Conservation (phyloP, 2,329 filamentous ascomycete genomes). For the Fusarium sp. region DNA sequence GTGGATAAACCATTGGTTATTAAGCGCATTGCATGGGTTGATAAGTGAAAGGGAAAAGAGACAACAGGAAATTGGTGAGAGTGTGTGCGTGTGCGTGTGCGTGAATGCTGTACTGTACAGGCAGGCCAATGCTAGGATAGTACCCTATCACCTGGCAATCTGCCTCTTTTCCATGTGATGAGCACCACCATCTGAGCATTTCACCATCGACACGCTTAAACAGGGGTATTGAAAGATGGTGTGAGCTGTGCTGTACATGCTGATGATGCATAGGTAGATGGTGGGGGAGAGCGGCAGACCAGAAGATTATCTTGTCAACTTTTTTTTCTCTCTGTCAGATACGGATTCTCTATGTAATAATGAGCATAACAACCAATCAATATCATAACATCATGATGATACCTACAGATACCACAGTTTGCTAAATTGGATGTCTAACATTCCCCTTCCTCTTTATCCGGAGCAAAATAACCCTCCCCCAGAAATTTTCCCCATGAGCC, state of each 20-base stretch:
- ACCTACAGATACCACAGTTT: neutral
- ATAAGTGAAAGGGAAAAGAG: constrained; percentile 19
- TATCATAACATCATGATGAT: neutral
- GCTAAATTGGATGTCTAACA: neutral
- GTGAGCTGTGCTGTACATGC: neutral
- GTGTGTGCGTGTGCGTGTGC: neutral
- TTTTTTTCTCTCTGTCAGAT: neutral
- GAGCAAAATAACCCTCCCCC: neutral
- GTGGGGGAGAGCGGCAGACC: constrained; percentile 36
- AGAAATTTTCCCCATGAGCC: neutral
- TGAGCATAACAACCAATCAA: neutral
- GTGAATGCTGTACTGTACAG: neutral
- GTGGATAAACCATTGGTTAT: constrained; percentile 2
- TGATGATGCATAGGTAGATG: constrained; percentile 15
- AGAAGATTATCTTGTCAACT: constrained; percentile 30
- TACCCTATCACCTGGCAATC: constrained; percentile 30
- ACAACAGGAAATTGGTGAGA: constrained; percentile 13
- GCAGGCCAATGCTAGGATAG: neutral
- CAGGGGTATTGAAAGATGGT: constrained; percentile 16
- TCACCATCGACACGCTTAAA: constrained; percentile 28
- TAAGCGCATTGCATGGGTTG: constrained; percentile 14
- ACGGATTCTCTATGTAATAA: neutral
- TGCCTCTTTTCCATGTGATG: constrained; percentile 34
- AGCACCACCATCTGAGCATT: constrained; percentile 34
- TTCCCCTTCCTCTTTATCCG: neutral